Conservation (phyloP, 495 filamentous ascomycete species). For the Rusavskia elegans region DNA sequence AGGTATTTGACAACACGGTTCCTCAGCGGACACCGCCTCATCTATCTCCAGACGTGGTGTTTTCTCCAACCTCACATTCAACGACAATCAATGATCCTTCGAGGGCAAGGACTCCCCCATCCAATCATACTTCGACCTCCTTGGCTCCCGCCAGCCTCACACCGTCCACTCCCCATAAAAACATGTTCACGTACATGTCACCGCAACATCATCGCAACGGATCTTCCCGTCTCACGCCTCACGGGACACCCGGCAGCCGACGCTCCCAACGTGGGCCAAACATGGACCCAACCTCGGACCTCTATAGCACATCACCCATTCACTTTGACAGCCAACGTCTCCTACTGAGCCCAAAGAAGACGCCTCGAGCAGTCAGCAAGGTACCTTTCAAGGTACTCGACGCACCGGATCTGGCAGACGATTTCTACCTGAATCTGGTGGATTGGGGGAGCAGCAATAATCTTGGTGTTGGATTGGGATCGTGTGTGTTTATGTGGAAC, state of each 20-base stretch:
- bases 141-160: slow-evolving; percentile 57
- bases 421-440: slow-evolving; percentile 93
- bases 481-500: slow-evolving; percentile 98
- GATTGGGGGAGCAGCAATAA: slow-evolving; percentile 97
- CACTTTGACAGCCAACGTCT: slow-evolving; percentile 80
- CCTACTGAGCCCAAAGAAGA: slow-evolving; percentile 74
- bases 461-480: slow-evolving; percentile 78
- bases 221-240: slow-evolving; percentile 65
- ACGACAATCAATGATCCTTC: slow-evolving; percentile 49
- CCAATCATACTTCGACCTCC: slow-evolving; percentile 37
- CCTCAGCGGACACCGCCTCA: slow-evolving; percentile 62
- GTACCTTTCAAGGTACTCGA: slow-evolving; percentile 96
- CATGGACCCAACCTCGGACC: slow-evolving; percentile 71
- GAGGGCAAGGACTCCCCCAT: slow-evolving; percentile 69
- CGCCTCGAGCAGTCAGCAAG: slow-evolving; percentile 78
- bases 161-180: slow-evolving; percentile 91
- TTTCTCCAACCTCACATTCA: slow-evolving; percentile 35
- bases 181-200: slow-evolving; percentile 84
- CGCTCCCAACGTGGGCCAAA: slow-evolving; percentile 74
- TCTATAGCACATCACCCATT: slow-evolving; percentile 88
- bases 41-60: slow-evolving; percentile 44
- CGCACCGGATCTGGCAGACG: slow-evolving; percentile 87
- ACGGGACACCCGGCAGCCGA: slow-evolving; percentile 73
- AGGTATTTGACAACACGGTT: slow-evolving; percentile 78
- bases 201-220: slow-evolving; percentile 49